These are phyloP conservation scores for Ceratocystis huliohia DNA, from an alignment of 2,329 filamentous ascomycete species.

Conservation along the genomic window DNA sequence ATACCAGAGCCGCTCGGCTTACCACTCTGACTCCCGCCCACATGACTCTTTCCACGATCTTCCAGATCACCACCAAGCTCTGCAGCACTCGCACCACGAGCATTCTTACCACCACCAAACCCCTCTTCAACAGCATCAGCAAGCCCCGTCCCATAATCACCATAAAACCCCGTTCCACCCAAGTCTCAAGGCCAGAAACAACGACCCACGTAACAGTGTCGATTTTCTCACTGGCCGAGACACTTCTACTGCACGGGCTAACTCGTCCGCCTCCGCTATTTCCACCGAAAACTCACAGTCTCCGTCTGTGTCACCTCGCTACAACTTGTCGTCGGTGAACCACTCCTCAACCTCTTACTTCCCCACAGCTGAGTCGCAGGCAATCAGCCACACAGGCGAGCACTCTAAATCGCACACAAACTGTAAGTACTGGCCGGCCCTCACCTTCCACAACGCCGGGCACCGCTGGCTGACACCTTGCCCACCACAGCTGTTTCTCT, in stretches of 20 bases:
- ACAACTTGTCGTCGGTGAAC: slow-evolving; percentile 10
- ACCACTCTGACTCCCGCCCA: not conserved
- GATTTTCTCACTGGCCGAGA: slow-evolving; percentile 9
- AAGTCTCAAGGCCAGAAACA: not conserved
- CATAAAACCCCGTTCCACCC: not conserved
- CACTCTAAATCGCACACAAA: not conserved
- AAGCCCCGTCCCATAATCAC: not conserved
- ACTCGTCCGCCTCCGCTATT: not conserved
- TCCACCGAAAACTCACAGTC: slow-evolving; percentile 5
- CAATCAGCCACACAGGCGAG: not conserved
- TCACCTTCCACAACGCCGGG: not conserved
- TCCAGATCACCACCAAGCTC: not conserved
- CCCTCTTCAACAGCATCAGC: not conserved
- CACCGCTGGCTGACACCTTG: not conserved
- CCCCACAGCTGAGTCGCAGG: not conserved
- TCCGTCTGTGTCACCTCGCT: slow-evolving; percentile 11
- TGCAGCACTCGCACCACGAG: not conserved
- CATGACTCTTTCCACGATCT: not conserved
- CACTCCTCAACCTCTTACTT: not conserved
- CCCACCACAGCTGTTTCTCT: slow-evolving; percentile 8
- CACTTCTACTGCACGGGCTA: not conserved
- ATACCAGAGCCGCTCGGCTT: not conserved
- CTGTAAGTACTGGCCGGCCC: not conserved
- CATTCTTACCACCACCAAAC: not conserved
- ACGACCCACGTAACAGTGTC: slow-evolving; percentile 11